These are phyloP conservation scores for Epichloe gansuensis DNA, from an alignment of 2,329 filamentous ascomycete genomes.

Conservation along the genomic window DNA sequence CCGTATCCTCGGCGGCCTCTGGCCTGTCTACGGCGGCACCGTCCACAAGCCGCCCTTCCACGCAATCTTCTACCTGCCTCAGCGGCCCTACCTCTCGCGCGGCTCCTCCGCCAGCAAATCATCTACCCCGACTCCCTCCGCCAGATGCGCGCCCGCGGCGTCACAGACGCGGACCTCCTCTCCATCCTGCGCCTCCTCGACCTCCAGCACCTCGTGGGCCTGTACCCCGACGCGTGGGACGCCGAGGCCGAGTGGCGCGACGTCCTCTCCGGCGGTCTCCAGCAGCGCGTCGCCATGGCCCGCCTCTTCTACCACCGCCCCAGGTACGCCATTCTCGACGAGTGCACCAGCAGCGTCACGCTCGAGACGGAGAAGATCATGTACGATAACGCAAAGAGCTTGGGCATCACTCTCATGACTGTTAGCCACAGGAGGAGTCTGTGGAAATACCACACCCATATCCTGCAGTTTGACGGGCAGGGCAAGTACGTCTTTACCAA, in stretches of 20 bases:
- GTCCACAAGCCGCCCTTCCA: constrained; percentile 85
- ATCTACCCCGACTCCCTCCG: constrained; percentile 87
- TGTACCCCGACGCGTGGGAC: constrained; percentile 73
- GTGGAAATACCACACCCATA: constrained; percentile 93
- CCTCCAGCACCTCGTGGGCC: constrained; percentile 69
- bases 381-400: constrained; percentile 88
- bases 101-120: constrained; percentile 93
- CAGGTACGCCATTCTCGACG: constrained; percentile 89
- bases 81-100: constrained; percentile 83
- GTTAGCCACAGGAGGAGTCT: constrained; percentile 82
- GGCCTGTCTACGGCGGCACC: constrained; percentile 93
- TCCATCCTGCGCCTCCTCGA: constrained; percentile 67
- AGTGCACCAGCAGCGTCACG: constrained; percentile 93
- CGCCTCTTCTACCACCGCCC: constrained; percentile 88
- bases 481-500: constrained; percentile 82
- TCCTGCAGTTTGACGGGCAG: constrained; percentile 93
- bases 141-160: constrained; percentile 73
- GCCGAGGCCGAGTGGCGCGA: constrained; percentile 95
- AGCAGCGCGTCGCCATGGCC: constrained; percentile 95
- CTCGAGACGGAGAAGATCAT: constrained; percentile 89
- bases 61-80: constrained; percentile 96
- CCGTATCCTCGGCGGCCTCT: constrained; percentile 88
- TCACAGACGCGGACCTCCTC: constrained; percentile 71
- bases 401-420: constrained; percentile 94
- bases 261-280: constrained; percentile 79